These are phyloP conservation scores for Microdochium bolleyi DNA, from an alignment of 2,329 filamentous ascomycete species.

Conservation along the genomic window DNA sequence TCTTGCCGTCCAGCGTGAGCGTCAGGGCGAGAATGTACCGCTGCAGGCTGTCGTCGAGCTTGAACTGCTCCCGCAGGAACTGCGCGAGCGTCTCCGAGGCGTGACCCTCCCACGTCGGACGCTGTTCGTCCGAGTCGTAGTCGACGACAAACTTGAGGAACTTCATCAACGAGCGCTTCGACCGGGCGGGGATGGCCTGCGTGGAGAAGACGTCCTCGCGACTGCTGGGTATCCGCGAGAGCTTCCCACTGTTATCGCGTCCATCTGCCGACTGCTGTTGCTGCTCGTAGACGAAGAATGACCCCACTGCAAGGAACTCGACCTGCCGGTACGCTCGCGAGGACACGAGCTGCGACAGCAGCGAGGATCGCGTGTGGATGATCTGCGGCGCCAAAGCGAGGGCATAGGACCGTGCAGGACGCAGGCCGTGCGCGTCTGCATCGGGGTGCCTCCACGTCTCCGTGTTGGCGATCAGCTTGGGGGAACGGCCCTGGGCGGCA, in stretches of 20 bases:
- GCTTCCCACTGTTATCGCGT: slow-evolving; percentile 12
- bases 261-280: slow-evolving; percentile 17
- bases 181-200: slow-evolving; percentile 63
- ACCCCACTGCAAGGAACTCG: slow-evolving; percentile 88
- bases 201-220: slow-evolving; percentile 88
- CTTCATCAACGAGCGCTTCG: slow-evolving; percentile 86
- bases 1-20: slow-evolving; percentile 57
- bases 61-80: slow-evolving; percentile 56
- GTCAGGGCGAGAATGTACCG: slow-evolving; percentile 60
- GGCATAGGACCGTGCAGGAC: slow-evolving; percentile 67
- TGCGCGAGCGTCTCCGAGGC: slow-evolving; percentile 45
- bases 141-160: slow-evolving; percentile 82
- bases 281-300: slow-evolving; percentile 71
- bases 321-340: slow-evolving; percentile 83
- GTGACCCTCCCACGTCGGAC: slow-evolving; percentile 49
- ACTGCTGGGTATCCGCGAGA: slow-evolving; percentile 75
- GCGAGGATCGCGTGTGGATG: slow-evolving; percentile 72
- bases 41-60: slow-evolving; percentile 60
- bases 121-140: slow-evolving; percentile 51
- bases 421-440: slow-evolving; percentile 32
- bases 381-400: slow-evolving; percentile 79
- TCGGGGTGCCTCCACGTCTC: slow-evolving; percentile 26
- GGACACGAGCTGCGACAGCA: slow-evolving; percentile 76
- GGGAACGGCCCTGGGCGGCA: slow-evolving; percentile 15
- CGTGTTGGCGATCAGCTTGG: slow-evolving; percentile 12